These are phyloP conservation scores for Blepharisma japonicum DNA, from an alignment of 73 alveolate genomes.

Conservation along the genomic window DNA sequence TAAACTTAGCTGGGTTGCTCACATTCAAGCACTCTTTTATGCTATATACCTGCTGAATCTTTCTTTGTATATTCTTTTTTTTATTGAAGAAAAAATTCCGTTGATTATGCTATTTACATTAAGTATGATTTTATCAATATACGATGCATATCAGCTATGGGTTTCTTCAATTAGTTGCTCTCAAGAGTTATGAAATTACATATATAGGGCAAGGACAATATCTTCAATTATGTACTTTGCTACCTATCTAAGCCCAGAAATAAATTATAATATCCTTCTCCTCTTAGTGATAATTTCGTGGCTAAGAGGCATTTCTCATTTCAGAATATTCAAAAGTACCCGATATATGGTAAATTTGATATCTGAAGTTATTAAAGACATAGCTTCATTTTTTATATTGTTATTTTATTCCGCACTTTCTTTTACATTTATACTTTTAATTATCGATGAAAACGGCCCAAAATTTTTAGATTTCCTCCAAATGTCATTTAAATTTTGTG, in stretches of 20 bases:
- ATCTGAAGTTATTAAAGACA: slow-evolving; percentile 3
- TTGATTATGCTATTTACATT: not conserved
- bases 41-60: not conserved
- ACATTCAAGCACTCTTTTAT: not conserved
- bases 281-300: slow-evolving; percentile 13
- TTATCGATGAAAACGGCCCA: not conserved
- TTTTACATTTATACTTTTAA: not conserved
- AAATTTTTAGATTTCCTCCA: not conserved
- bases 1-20: not conserved
- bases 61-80: not conserved
- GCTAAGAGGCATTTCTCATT: slow-evolving; percentile 31
- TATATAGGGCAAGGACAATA: not conserved
- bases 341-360: slow-evolving; percentile 12
- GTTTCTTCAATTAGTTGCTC: not conserved
- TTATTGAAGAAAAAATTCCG: not conserved
- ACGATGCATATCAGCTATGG: not conserved
- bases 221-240: not conserved
- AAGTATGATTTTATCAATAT: not conserved
- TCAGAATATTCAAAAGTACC: slow-evolving; percentile 14
- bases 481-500: slow-evolving; percentile 1
- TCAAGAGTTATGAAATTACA: not conserved
- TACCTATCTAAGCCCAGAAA: not conserved
- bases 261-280: not conserved
- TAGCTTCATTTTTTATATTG: not conserved
- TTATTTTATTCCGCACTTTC: slow-evolving; percentile 14